Percentiles rank a stretch among this genome's conserved stretches.
phyloP scores from a whole-genome alignment of 176 grass and related monocot species.

The Hordeum marinum region DNA sequence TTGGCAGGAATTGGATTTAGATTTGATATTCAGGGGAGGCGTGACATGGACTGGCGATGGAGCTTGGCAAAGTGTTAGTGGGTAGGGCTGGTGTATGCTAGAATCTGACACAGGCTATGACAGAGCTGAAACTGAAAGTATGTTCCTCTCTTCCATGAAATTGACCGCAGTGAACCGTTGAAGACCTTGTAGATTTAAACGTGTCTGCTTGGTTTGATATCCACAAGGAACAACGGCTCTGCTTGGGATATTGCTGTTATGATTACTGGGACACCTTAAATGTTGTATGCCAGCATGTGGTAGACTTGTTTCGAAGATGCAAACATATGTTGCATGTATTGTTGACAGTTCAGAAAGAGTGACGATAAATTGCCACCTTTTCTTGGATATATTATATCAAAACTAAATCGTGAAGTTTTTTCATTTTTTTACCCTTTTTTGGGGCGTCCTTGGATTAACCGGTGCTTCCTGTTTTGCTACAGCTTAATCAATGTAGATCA shows the following conservation, averaged over 20 bases:
- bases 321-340: neutral
- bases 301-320: neutral
- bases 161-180: conserved; percentile 50
- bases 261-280: neutral
- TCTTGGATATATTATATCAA: neutral
- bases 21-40: neutral
- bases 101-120: neutral
- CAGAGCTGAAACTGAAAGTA: conserved; percentile 1
- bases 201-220: neutral
- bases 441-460: too few relatives aligned
- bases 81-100: neutral
- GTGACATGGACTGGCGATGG: neutral
- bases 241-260: neutral
- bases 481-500: too few relatives aligned
- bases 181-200: conserved; percentile 48
- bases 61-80: neutral
- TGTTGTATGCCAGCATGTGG: neutral
- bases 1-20: neutral
- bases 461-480: too few relatives aligned
- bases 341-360: neutral
- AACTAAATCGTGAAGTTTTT: too few relatives aligned
- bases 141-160: conserved; percentile 49
- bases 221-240: neutral
- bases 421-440: too few relatives aligned
- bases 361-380: neutral